These are phyloP conservation scores for Paraconiothyrium sp. DNA, from an alignment of 2,329 filamentous ascomycete species.

Conservation along the genomic window DNA sequence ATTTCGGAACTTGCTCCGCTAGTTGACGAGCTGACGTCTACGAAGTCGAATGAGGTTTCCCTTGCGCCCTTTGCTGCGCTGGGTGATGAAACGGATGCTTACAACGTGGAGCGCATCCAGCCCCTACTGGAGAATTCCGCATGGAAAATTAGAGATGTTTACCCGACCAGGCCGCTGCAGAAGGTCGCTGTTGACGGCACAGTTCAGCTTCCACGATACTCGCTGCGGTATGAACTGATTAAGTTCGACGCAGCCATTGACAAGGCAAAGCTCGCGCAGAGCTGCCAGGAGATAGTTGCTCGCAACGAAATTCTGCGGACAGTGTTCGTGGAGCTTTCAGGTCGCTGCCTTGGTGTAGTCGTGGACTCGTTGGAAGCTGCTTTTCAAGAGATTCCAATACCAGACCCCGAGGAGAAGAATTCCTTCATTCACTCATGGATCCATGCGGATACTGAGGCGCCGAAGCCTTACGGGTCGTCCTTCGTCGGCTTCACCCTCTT, in stretches of 20 bases:
- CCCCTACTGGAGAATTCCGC: conserved; percentile 62
- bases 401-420: conserved; percentile 61
- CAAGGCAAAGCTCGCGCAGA: conserved; percentile 57
- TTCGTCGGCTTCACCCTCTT: conserved; percentile 58
- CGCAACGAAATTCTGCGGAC: conserved; percentile 73
- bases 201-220: conserved; percentile 66
- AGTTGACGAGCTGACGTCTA: conserved; percentile 41
- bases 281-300: conserved; percentile 65
- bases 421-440: conserved; percentile 65
- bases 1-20: conserved; percentile 45
- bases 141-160: conserved; percentile 64
- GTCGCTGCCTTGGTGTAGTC: conserved; percentile 66
- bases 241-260: conserved; percentile 66
- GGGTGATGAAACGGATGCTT: conserved; percentile 52
- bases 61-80: conserved; percentile 64
- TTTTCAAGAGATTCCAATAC: conserved; percentile 51
- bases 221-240: conserved; percentile 71
- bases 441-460: conserved; percentile 64
- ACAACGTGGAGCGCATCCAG: conserved; percentile 60
- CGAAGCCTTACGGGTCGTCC: conserved; percentile 65
- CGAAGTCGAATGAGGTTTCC: conserved; percentile 28
- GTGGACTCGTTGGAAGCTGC: conserved; percentile 63
- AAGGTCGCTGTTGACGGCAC: conserved; percentile 68
- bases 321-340: conserved; percentile 65
- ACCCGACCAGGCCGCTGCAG: conserved; percentile 68